Evolutionary conservation across 371 early-diverging fungal species (phyloP), one percentile per base, ranked within the genome.

Genomic region (Mortierella sp.): DNA sequence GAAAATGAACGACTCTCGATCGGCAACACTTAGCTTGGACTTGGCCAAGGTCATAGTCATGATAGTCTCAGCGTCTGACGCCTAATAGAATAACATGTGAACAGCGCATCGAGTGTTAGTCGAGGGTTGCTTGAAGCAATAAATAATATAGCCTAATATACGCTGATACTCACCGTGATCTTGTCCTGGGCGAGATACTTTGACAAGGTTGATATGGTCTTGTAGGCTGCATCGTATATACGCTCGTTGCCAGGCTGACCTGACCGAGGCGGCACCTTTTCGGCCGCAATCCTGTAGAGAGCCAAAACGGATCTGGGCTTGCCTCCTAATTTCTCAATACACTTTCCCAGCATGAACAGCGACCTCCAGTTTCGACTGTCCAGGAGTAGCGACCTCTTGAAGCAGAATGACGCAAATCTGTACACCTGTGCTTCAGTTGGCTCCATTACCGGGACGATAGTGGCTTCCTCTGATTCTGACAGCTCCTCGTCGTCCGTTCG

Each of bases 301-400:
- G 83, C 80, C 49, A 93, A 72, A 0, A 91, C 88, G 74, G 91
- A 89, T 82, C 48, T 78, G 0, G 93, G 88, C 35, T 88, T 89
- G 24, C 91, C 83, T 12, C 82, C 83, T n/a, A 92, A 84, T 72
- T 93, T 94, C 43, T 88, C 89, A 68, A 83, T 88, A 35, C 95
- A 91, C 82, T 93, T 94, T 12, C 92, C 95, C 58, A 90, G 80
- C 92, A 93, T 92, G n/a, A 89, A 89, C 16, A 90, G 84, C 21
- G 89, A 90, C 68, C 91, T 88, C 90, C 88, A 87, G 43, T 84
- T 88, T 89, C 93, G 85, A 87, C 89, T 89, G 80, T 79, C 89
- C 87, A 82, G 81, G 84, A 77, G 83, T 74, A 74, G 85, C 79
- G 58, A 76, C 16, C 74, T 80, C 80, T 73, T 90, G 78, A 82